Evolutionary conservation across 495 filamentous ascomycete genomes (phyloP), one percentile per base, ranked within the genome.

Genomic region (Annulohypoxylon bovei): DNA sequence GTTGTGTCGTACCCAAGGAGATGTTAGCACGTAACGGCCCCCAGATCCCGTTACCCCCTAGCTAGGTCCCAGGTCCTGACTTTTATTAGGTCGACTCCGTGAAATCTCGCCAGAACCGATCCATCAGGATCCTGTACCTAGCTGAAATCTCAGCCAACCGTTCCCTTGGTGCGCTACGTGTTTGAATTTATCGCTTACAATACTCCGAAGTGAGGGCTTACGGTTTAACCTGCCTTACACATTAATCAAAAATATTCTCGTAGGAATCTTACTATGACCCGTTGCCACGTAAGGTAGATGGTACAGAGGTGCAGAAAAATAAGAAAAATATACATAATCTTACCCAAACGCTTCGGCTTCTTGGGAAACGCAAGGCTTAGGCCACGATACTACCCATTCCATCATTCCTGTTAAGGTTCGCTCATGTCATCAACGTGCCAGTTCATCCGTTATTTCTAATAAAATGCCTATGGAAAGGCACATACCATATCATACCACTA

Each of bases 261-360:
- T 27, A 72, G 70, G 70, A 72, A 28, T 72, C 70, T 72, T 72
- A 72, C 70, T 68, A 68, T 63, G 54, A 67, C 46, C 60, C 59
- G 44, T 55, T 67, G 69, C 69, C 64, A 72, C 69, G 64, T 72
- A 72, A 60, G 59, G 53, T 14, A 22, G 5, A 53, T 30, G 40
- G 12, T 14, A 62, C 47, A 50, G 33, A 54, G 44, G 50, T 54
- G 56, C 28, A 65, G 33, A 63, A 57, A 40, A 56, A 57, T 22
- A 57, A 30, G 46, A 52, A 30, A 57, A 55, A 64, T 22, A 42
- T 44, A 67, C 58, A 67, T 47, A 35, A 63, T 63, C 62, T 67
- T 42, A 71, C 63, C 62, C 44, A 56, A 37, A 54, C 20, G 42
- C 25, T 9, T 53, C 33, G 50, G 52, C 56, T 62, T 63, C 50